These are phyloP conservation scores for Yamadazyma aaseri DNA, from an alignment of 1,139 yeast species.

Conservation along the genomic window DNA sequence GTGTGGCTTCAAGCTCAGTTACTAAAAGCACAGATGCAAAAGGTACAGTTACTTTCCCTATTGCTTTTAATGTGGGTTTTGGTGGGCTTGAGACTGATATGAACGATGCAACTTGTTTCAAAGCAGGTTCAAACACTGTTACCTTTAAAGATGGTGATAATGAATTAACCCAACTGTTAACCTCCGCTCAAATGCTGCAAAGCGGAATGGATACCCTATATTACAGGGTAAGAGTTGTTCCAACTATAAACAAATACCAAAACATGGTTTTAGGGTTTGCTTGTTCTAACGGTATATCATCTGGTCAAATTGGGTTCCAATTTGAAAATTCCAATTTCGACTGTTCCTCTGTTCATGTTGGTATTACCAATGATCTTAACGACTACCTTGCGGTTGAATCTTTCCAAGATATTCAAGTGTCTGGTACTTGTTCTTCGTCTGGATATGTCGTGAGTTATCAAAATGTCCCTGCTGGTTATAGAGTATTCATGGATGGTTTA, in stretches of 20 bases:
- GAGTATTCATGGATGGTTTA: conserved; percentile 27
- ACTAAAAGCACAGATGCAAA: conserved; percentile 13
- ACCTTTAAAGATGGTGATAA: conserved; percentile 28
- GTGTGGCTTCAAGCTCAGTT: conserved; percentile 22
- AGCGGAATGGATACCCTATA: neutral
- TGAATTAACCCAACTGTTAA: conserved; percentile 17
- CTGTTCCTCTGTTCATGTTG: conserved; percentile 21
- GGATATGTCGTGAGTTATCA: conserved; percentile 15
- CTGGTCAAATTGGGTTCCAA: conserved; percentile 24
- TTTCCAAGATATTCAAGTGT: conserved; percentile 6
- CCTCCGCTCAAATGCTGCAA: conserved; percentile 1
- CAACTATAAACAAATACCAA: conserved; percentile 18
- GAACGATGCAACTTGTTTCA: conserved; percentile 19
- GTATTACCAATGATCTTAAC: conserved; percentile 23
- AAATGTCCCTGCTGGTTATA: conserved; percentile 30
- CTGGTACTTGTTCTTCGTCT: conserved; percentile 17
- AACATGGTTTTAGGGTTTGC: conserved; percentile 18
- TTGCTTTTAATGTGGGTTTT: conserved; percentile 28
- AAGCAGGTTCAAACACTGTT: conserved; percentile 25
- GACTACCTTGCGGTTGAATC: conserved; percentile 22
- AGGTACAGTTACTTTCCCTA: conserved; percentile 27
- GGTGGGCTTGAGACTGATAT: conserved; percentile 20
- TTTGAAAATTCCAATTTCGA: conserved; percentile 16
- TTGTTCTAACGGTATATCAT: conserved; percentile 24
- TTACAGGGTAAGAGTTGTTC: conserved; percentile 14